Percentiles rank a stretch among this genome's conserved stretches.
Conservation (phyloP, 441 rosid genomes). For the Pelargonium fulgidum region DNA sequence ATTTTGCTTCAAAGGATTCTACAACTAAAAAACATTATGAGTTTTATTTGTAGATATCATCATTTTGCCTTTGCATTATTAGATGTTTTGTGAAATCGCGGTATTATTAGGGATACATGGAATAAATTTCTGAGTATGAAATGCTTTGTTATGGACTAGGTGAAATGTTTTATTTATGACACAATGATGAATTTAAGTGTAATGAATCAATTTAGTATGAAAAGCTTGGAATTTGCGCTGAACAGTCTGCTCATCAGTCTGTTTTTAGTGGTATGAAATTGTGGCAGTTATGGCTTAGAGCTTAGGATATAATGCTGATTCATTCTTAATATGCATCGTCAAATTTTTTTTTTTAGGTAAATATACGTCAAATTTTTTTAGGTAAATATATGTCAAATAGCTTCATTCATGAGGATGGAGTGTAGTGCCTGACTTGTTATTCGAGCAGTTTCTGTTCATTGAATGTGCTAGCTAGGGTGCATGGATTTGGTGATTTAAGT, state of each 20-base stretch:
- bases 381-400: too few species aligned
- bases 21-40: not conserved
- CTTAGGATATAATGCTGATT: not conserved
- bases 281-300: not conserved
- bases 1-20: not conserved
- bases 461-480: not conserved
- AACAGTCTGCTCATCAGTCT: too few species aligned
- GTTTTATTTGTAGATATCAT: not conserved
- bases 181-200: not conserved
- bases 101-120: not conserved
- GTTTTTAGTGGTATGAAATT: not conserved
- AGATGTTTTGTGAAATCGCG: not conserved
- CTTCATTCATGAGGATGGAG: not conserved
- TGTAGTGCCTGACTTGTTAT: not conserved
- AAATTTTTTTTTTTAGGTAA: too few species aligned
- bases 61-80: not conserved
- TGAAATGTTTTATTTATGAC: not conserved
- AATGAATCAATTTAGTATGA: not conserved
- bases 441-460: not conserved
- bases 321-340: not conserved
- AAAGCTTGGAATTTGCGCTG: not conserved
- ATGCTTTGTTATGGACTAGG: too few species aligned
- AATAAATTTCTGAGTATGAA: not conserved
- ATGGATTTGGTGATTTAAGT: not conserved
- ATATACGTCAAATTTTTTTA: too few species aligned